Conservation (phyloP, 2,329 filamentous ascomycete species). For the Aspergillus quadricinctus region DNA sequence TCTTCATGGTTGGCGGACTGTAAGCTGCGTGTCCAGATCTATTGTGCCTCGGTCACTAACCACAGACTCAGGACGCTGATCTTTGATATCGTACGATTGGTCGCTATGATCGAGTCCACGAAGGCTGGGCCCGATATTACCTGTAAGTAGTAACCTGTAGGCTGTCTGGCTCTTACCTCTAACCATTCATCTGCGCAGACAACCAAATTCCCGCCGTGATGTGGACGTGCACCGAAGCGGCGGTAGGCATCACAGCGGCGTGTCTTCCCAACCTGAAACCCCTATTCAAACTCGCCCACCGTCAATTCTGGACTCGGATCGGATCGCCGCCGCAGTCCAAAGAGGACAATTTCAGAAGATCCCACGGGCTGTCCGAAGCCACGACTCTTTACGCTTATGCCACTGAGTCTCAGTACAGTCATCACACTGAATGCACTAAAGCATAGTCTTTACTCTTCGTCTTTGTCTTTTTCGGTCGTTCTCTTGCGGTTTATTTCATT, state of each 20-base stretch:
- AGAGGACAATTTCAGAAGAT: neutral
- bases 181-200: slow-evolving; percentile 9
- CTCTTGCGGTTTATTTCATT: neutral
- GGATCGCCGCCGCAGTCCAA: slow-evolving; percentile 7
- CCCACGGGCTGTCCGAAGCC: neutral
- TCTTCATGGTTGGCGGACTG: slow-evolving; percentile 28
- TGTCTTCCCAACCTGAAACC: slow-evolving; percentile 28
- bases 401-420: neutral
- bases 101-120: slow-evolving; percentile 22
- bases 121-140: slow-evolving; percentile 24
- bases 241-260: slow-evolving; percentile 26
- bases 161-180: neutral
- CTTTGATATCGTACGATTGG: slow-evolving; percentile 25
- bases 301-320: slow-evolving; percentile 18
- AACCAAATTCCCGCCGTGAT: slow-evolving; percentile 25
- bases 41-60: neutral
- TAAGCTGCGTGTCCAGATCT: slow-evolving; percentile 4
- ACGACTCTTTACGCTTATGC: neutral
- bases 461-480: neutral
- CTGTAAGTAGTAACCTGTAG: slow-evolving; percentile 16
- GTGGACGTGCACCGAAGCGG: slow-evolving; percentile 30
- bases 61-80: slow-evolving; percentile 18
- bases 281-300: slow-evolving; percentile 16
- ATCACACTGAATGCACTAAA: neutral
- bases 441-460: neutral